phyloP scores from a whole-genome alignment of 176 grass and related monocot species.

The Ananas comosus region DNA sequence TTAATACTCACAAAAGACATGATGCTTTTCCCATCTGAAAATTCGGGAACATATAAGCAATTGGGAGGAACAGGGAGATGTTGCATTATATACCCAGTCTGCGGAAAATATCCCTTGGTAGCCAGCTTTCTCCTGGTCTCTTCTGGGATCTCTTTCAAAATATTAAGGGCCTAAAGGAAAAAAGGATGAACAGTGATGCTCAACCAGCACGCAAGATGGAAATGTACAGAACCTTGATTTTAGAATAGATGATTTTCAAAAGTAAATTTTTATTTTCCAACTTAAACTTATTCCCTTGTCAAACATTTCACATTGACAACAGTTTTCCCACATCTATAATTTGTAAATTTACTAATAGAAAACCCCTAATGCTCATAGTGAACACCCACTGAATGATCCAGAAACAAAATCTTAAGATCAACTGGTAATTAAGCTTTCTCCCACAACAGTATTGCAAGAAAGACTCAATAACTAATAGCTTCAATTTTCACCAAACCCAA shows the following conservation, averaged over 20 bases:
- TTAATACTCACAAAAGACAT: constrained; percentile 78
- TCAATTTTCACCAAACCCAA: too few relatives aligned
- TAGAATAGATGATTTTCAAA: background rate
- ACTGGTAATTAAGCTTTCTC: too few relatives aligned
- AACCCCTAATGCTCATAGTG: too few relatives aligned
- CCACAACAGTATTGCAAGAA: too few relatives aligned
- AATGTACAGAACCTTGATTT: background rate
- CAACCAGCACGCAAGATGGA: background rate
- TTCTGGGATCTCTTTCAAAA: constrained; percentile 64
- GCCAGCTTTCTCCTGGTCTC: constrained; percentile 64
- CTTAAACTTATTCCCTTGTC: too few relatives aligned
- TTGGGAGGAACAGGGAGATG: constrained; percentile 81
- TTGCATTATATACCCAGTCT: constrained; percentile 70
- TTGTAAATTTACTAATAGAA: too few relatives aligned
- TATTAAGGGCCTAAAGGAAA: constrained; percentile 62
- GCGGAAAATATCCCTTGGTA: constrained; percentile 54
- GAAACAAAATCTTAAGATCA: too few relatives aligned
- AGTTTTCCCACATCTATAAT: too few relatives aligned
- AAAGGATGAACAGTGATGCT: background rate
- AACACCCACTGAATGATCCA: too few relatives aligned
- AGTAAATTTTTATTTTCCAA: background rate
- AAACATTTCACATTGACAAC: too few relatives aligned
- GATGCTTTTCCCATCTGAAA: constrained; percentile 70
- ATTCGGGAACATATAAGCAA: constrained; percentile 73
- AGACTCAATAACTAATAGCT: too few relatives aligned